Evolutionary conservation across 2,329 filamentous ascomycete genomes (phyloP), one percentile per base, ranked within the genome.

Genomic region (Colletotrichum sp.): DNA sequence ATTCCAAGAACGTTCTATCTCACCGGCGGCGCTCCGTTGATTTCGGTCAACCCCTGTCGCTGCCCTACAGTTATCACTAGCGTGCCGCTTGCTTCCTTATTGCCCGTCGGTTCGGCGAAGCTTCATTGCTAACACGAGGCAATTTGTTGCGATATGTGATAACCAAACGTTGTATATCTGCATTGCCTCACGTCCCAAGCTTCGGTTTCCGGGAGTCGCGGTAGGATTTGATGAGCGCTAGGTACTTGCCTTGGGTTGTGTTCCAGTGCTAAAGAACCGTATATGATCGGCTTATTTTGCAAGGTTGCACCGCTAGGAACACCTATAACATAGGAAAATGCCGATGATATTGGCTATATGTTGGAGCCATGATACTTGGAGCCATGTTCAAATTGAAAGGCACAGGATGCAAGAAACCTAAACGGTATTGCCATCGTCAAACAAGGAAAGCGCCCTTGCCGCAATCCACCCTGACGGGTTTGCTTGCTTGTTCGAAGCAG

Each of bases 1-100:
- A 49, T 77, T 77, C 75, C 59, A 75, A 77, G 65, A 77, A 75
- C 24, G 65, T 77, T 77, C 74, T 32, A 59, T 75, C 74, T 68
- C 57, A 76, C 57, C 69, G 36, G 69, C 63, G 39, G 39, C 39
- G 59, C 39, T 34, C 39, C 55, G 39, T 72, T 44, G 69, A 72
- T 57, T 63, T 63, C 64, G 62, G 44, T 6, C 24, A 30, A 36
- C 18, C 63, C 72, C 73, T 67, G 52, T 68, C 34, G 26, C 64
- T 65, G 55, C 55, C 63, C 26, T 49, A 63, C 52, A 39, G 36
- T 28, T 21, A 15, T 12, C 62, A 26, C 62, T 68, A 55, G 55
- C 69, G 72, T 28, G 55, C 32, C 44, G 24, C 15, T 44, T 67
- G 63, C 44, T 72, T 76, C 32, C 69, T 65, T 63, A 32, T 63